Evolutionary conservation across 129 eudicot genomes (phyloP).

Genomic region (Arctium lappa): DNA sequence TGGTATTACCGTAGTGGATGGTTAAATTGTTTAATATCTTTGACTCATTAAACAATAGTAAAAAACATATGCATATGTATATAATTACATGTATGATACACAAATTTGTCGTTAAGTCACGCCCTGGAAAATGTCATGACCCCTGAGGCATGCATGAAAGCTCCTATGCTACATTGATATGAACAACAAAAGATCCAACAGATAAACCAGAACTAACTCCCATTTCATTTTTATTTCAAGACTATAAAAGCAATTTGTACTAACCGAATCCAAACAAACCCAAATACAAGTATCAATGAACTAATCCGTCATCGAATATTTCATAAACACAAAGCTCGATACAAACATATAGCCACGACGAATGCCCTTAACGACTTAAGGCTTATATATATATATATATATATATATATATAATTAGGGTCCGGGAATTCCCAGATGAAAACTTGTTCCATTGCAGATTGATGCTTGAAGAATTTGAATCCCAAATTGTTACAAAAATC

Average conservation of each 20-base stretch:
- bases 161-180: not conserved
- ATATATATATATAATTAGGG: slow-evolving; percentile 1
- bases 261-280: slow-evolving; percentile 4
- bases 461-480: slow-evolving; percentile 11
- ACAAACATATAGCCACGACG: slow-evolving; percentile 4
- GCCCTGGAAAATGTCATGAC: too few species aligned
- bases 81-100: too few species aligned
- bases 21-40: too few species aligned
- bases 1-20: too few species aligned
- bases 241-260: slow-evolving; percentile 8
- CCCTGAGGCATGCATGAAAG: not conserved
- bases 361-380: not conserved
- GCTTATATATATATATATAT: not conserved
- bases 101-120: too few species aligned
- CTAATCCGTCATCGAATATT: not conserved
- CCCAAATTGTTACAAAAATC: slow-evolving; percentile 14
- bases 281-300: slow-evolving; percentile 11
- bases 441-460: slow-evolving; percentile 7
- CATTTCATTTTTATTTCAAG: not conserved
- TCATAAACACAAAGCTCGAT: slow-evolving; percentile 22
- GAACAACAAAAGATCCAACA: not conserved
- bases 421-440: slow-evolving; percentile 26
- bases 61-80: too few species aligned
- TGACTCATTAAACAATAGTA: too few species aligned
- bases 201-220: slow-evolving; percentile 1